Base-by-base conservation (phyloP, 2,329 filamentous ascomycete species). In the Cordyceps cicadae region DNA sequence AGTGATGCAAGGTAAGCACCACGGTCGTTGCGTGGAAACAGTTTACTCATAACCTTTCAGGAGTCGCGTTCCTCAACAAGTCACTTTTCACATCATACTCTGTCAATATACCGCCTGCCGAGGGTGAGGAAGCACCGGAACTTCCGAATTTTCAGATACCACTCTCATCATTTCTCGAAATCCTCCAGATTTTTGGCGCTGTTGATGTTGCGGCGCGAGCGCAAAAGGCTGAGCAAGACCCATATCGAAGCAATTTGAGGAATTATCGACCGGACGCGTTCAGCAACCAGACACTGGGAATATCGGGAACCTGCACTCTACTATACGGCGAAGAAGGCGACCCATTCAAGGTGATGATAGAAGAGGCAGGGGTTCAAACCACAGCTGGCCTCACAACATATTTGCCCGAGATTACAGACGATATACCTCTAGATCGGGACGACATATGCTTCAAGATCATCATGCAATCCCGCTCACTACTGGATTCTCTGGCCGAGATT, bases 101-200 rank as follows among this genome's bases (percentile, higher is more conserved):
- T 21, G 88, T 91, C 72, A 87, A 87, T 64, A 78, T 76, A 62
- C 71, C 72, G 14, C 37, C 64, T 8, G 62, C 64, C 1, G 71
- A 75, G 15, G 75, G 77, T 21, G 75, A 75, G 5, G 74, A 74
- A 19, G 69, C 72, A 0, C 62, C 71, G 1, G 72, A 78, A 4
- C 80, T 84, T 34, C 87, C 90, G 8, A 84, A 82, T 56, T 99
- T 99, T 70, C 88, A 95, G 70, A 87, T 97, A 65, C 94, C 92
- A 2, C 83, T 99, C 9, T 81, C 87, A 5, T 90, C 93, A 19
- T 82, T 99, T 3, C 84, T 99, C 58, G 94, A 97, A 75, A 96
- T 93, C 0, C 81, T 99, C 8, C 93, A 97, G 69, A 97, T 99
- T 54, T 96, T 99, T 69, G 91, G 91, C 54, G 86, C 92, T n/a